Evolutionary conservation across 176 grass and related monocot genomes (phyloP), one percentile per base, ranked within the genome.

Genomic region (Oryza meridionalis): DNA sequence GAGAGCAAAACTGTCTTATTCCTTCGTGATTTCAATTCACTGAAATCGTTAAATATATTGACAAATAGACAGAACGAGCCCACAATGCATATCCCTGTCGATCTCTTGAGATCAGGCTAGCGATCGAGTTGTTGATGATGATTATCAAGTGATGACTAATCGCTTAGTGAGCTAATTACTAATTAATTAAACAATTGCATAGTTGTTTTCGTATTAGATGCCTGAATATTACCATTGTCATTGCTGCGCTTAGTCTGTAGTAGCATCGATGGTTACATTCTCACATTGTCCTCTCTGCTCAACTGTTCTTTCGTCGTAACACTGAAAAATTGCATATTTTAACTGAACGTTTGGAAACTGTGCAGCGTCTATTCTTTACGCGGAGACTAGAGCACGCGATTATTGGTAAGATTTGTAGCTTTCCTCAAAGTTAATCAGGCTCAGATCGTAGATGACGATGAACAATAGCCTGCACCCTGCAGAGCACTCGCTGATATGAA

Each of bases 191-290:
- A 24, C 0, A 62, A 1, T 17, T 46, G 19, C 82, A 43, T 77
- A 86, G 72, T 51, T 90, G 26, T 31, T 14, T 77, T 69, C 72
- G 33, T 78, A 75, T 33, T 16, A 44, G 10, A 33, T 33, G 21
- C 24, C 25, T 37, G 84, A 78, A 90, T 79, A 74, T 78, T 79
- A 79, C 61, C 74, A 43, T 86, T 81, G 84, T 21, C 55, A 38
- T 86, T 29, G 68, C 67, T 63, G 61, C 35, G 7, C 79, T n/a
- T 90, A 69, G 84, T 72, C 42, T 64, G 29, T 67, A 29, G 13
- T 50, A 16, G 21, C 21, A 43, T 3, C 58, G 7, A 17, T 65
- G 58, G 24, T 72, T 77, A 22, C 14, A 17, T 55, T 89, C 40
- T 64, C 50, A 14, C 22, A 19, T 83, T 79, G 72, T 64, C 72